Base-by-base conservation (phyloP, 2,329 filamentous ascomycete genomes). In the Cladosporium sp. region DNA sequence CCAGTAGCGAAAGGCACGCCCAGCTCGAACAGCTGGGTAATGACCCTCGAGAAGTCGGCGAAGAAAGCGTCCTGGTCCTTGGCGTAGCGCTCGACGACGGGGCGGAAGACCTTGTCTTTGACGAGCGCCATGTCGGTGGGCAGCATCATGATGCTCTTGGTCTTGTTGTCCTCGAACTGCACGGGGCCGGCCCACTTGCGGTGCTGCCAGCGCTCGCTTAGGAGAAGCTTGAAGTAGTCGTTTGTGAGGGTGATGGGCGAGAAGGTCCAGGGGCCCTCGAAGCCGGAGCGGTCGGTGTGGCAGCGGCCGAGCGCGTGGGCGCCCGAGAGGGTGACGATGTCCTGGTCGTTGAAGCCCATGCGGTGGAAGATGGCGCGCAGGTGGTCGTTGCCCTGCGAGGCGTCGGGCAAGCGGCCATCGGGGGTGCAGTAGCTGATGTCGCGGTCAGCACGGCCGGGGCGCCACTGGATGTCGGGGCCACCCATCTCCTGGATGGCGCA, bases 321-420 rank as follows among this genome's bases (percentile, higher is more conserved):
- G 72, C 62, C 62, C 33, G 62, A 65, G 6, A 65, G 62, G 33
- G 94, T 95, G 55, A 97, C 94, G 77, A 98, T 98, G 81, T 97
- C 93, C 75, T 91, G 91, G 82, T 99, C 94, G 80, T 95, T 90
- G 86, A 97, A 98, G 72, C 94, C 94, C 94, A 98, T 98, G 78
- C 94, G 92, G 80, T 89, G 87, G 81, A 98, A 99, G 83, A 98
- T 94, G 81, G 87, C 87, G 75, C 95, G 90, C 73, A 98, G 86
- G 82, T 98, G 94, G 76, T 88, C 86, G 68, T 88, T 83, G 67
- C 86, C 90, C 85, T 97, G 87, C 73, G 87, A 79, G 61, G 86
- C 94, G 78, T 99, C 93, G 69, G 93, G 91, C 23, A 93, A 85
- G 79, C 94, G 93, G 71, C 95, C 95, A 76, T 97, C 93, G 60